Percentiles rank a stretch among this genome's conserved stretches.
Evolutionary conservation across 306 rosid species (phyloP).

Genomic region (Ormosia emarginata): DNA sequence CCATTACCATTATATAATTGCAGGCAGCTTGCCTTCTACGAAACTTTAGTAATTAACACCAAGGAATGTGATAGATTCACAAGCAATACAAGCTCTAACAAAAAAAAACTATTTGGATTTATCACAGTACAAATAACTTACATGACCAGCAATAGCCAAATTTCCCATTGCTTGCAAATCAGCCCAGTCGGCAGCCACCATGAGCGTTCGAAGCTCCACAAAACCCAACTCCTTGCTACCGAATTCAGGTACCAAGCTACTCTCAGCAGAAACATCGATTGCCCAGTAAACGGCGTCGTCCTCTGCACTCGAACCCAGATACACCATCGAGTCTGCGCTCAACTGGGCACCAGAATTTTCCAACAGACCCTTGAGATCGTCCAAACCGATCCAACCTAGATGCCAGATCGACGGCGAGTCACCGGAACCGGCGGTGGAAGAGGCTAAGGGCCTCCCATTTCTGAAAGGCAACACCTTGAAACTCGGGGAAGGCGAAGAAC

Average conservation of each 20-base stretch:
- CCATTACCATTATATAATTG: neutral
- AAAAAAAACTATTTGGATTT: neutral
- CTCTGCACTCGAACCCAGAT: slow-evolving; percentile 58
- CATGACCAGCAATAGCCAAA: slow-evolving; percentile 90
- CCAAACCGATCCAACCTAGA: slow-evolving; percentile 76
- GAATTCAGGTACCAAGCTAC: slow-evolving; percentile 38
- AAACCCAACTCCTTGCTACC: slow-evolving; percentile 41
- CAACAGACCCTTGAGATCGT: slow-evolving; percentile 40
- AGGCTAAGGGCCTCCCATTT: slow-evolving; percentile 64
- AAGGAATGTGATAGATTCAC: neutral
- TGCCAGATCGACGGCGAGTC: slow-evolving; percentile 52
- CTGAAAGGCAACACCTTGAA: slow-evolving; percentile 76
- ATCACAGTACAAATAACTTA: slow-evolving; percentile 30
- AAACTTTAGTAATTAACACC: neutral
- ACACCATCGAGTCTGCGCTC: slow-evolving; percentile 61
- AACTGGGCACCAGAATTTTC: slow-evolving; percentile 41
- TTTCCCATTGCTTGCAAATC: slow-evolving; percentile 57
- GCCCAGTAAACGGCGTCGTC: slow-evolving; percentile 77
- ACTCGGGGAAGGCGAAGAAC: slow-evolving; percentile 38
- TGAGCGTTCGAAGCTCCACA: slow-evolving; percentile 76
- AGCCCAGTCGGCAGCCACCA: slow-evolving; percentile 91
- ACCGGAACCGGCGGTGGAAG: slow-evolving; percentile 29
- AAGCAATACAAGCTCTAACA: neutral
- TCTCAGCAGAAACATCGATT: slow-evolving; percentile 61
- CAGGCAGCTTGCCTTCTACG: neutral